Evolutionary conservation across 23 red algal species (phyloP), one percentile per base, ranked within the genome.

Genomic region (Cyanidioschyzon merolae): DNA sequence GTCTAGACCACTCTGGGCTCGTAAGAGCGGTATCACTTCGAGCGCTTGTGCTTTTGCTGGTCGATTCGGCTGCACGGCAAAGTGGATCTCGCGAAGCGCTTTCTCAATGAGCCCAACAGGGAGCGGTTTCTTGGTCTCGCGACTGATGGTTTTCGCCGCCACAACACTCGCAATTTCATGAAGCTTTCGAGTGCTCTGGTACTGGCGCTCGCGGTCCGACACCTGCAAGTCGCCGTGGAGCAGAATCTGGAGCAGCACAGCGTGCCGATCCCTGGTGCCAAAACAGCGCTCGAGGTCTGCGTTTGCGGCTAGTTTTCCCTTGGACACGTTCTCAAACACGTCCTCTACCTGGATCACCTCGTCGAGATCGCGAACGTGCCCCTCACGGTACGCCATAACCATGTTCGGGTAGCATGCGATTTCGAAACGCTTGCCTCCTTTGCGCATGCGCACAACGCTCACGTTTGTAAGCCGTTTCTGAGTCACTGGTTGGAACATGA

Each of bases 401-500:
- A 83, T 98, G 84, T 91, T 98, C 80, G 85, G 86, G 34, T 98
- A 98, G 86, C 88, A 91, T 21, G 94, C 94, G 21, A 98, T 39
- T 79, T 98, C 94, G 82, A 98, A 98, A 35, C 94, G 94, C 83
- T 98, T 91, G 41, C 94, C 88, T 37, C 76, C 76, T 26, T 76
- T 68, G 77, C 91, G 90, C 35, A 89, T 41, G 24, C 94, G 81
- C 17, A 98, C 88, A 0, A 90, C 84, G 30, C 83, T 84, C 31
- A 98, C 88, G 80, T 98, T 98, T 34, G 94, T 98, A 2, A 98
- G 83, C 21, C 94, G 87, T 27, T 90, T 88, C 59, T 98, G 94
- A 0, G 85, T 77, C 18, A 89, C 84, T 17, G 94, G 94, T 50
- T 98, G 94, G 29, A 71, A 71, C 63, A 71, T 71, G 50, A 24